A percentile compares a stretch with the other conserved stretches of the same genome.
phyloP scores from a whole-genome alignment of 108 stramenopile species.

The Licmophora abbreviata region DNA sequence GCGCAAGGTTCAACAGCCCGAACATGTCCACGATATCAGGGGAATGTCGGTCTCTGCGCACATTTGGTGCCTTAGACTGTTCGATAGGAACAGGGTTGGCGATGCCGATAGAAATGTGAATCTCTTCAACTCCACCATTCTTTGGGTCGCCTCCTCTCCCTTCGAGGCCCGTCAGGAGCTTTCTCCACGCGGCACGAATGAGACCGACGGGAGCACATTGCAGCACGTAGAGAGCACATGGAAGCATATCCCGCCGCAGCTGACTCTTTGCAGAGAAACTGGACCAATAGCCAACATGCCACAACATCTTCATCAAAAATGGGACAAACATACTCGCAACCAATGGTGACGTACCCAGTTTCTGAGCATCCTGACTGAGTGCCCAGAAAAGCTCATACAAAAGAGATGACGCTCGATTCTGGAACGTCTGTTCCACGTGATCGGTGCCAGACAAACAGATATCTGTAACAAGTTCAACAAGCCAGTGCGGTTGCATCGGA shows the following conservation, averaged over 20 bases:
- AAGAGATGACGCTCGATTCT: conserved; percentile 66
- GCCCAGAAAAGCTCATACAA: conserved; percentile 80
- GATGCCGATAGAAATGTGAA: conserved; percentile 10
- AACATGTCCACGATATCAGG: conserved; percentile 75
- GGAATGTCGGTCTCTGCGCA: conserved; percentile 17
- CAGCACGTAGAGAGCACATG: conserved; percentile 65
- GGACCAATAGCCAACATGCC: conserved; percentile 55
- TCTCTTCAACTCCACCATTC: conserved; percentile 39
- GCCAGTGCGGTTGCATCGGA: conserved; percentile 68
- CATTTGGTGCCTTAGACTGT: conserved; percentile 13
- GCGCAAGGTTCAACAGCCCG: conserved; percentile 58
- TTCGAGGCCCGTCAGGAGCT: conserved; percentile 41
- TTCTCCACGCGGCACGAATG: conserved; percentile 72
- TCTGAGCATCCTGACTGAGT: conserved; percentile 47
- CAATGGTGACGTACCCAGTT: conserved; percentile 43
- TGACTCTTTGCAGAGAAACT: conserved; percentile 65
- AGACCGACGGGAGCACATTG: conserved; percentile 76
- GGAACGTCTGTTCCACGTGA: conserved; percentile 72
- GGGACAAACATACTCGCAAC: conserved; percentile 68
- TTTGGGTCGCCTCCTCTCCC: conserved; percentile 47
- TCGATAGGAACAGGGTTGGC: conserved; percentile 9
- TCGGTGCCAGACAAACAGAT: conserved; percentile 73
- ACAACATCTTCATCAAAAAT: conserved; percentile 59
- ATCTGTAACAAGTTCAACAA: conserved; percentile 67
- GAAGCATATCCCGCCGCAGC: conserved; percentile 70